These are phyloP conservation scores for Immersiella caudata DNA, from an alignment of 495 filamentous ascomycete genomes.

Conservation along the genomic window DNA sequence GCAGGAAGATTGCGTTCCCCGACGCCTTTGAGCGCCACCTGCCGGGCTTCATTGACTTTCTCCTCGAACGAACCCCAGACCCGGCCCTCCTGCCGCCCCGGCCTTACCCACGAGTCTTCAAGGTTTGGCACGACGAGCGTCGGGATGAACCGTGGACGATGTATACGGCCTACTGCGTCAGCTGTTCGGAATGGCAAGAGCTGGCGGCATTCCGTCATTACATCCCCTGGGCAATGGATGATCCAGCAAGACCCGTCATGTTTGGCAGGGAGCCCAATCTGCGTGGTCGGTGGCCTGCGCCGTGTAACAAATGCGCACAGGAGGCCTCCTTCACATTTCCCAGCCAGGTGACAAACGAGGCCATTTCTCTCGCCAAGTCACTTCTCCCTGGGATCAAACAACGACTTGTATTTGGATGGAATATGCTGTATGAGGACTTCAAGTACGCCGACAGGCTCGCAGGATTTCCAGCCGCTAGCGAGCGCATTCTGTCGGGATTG, in stretches of 20 bases:
- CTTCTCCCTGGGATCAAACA: neutral
- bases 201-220: slow-evolving; percentile 3
- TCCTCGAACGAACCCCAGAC: neutral
- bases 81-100: no score
- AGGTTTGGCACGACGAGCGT: neutral
- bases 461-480: neutral
- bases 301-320: neutral
- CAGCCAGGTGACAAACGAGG: no score
- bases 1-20: neutral
- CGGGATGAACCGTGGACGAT: neutral
- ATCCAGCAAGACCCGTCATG: neutral
- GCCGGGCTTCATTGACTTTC: slow-evolving; percentile 4
- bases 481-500: neutral
- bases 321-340: no score
- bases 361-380: no score
- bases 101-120: no score
- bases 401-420: neutral
- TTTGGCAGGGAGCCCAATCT: no score
- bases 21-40: slow-evolving; percentile 5
- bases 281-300: neutral
- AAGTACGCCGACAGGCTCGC: neutral
- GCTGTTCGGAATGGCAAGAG: slow-evolving; percentile 20
- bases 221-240: neutral
- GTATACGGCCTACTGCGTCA: neutral
- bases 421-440: neutral